Percentiles rank a stretch among this genome's conserved stretches.
These are phyloP conservation scores for Candida sakaeoensis DNA, from an alignment of 805 yeast species.

Conservation along the genomic window DNA sequence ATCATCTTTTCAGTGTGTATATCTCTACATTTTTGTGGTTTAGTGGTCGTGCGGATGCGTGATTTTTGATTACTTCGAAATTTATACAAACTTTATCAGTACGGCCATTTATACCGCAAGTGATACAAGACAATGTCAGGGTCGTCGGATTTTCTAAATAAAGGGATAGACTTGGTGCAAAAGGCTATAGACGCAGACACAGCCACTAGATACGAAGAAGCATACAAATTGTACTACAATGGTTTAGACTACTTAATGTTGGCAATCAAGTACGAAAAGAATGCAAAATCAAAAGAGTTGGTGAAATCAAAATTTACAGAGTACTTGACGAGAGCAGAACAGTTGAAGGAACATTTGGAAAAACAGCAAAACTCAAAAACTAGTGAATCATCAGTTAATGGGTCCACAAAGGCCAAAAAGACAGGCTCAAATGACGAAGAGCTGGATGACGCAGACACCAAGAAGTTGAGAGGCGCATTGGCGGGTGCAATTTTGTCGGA, in stretches of 20 bases:
- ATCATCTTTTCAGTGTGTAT: no score
- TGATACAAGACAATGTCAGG: conserved; percentile 23
- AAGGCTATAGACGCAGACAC: conserved; percentile 94
- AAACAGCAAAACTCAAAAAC: conserved; percentile 46
- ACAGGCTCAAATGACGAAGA: conserved; percentile 51
- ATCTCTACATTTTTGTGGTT: no score
- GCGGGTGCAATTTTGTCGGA: conserved; percentile 90
- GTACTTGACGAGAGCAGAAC: conserved; percentile 89
- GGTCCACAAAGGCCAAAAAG: conserved; percentile 56
- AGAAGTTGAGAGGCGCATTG: conserved; percentile 84
- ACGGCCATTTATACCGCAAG: no score
- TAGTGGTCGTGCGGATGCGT: neutral
- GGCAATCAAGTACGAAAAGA: conserved; percentile 90
- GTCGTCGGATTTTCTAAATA: conserved; percentile 72
- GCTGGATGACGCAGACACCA: conserved; percentile 68
- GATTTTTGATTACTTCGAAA: neutral
- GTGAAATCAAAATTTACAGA: conserved; percentile 88
- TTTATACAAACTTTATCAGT: neutral
- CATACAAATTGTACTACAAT: conserved; percentile 86
- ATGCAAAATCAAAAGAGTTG: conserved; percentile 81
- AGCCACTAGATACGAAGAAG: conserved; percentile 86
- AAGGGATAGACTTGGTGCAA: conserved; percentile 93
- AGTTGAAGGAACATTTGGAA: conserved; percentile 83
- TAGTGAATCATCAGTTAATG: conserved; percentile 51
- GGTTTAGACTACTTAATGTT: conserved; percentile 94